Percentiles rank a stretch among this genome's conserved stretches.
Conservation (phyloP, 306 rosid genomes). For the Ammopiptanthus mongolicus region DNA sequence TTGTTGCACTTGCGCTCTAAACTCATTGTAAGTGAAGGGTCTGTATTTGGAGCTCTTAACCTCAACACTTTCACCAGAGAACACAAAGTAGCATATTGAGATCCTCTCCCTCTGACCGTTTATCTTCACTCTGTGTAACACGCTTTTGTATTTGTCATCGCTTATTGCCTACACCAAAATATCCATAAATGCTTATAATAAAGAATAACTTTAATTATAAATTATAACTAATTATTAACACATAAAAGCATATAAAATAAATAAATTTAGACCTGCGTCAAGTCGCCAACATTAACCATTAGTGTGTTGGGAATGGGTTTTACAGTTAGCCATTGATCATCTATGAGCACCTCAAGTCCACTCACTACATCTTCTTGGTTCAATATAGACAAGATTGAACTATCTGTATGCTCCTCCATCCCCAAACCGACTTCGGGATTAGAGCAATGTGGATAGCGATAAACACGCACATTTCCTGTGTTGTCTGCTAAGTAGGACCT, state of each 20-base stretch:
- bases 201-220: neutral
- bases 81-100: constrained; percentile 57
- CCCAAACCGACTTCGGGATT: constrained; percentile 34
- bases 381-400: constrained; percentile 54
- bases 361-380: constrained; percentile 31
- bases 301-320: constrained; percentile 41
- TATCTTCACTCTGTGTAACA: constrained; percentile 46
- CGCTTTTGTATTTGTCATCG: constrained; percentile 43
- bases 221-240: neutral
- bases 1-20: constrained; percentile 40
- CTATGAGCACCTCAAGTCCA: constrained; percentile 47
- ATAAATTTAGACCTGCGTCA: constrained; percentile 48
- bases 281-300: constrained; percentile 55
- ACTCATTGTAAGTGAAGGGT: constrained; percentile 52
- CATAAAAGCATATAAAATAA: neutral
- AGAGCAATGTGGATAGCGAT: constrained; percentile 45
- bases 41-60: constrained; percentile 46
- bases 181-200: neutral
- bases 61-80: constrained; percentile 35
- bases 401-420: constrained; percentile 53
- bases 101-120: constrained; percentile 32
- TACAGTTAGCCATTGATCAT: constrained; percentile 38
- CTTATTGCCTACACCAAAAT: constrained; percentile 43
- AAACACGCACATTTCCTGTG: constrained; percentile 43
- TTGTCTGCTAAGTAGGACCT: constrained; percentile 19